phyloP scores from a whole-genome alignment of 371 early-diverging fungal species.

The Globomyces sp. region DNA sequence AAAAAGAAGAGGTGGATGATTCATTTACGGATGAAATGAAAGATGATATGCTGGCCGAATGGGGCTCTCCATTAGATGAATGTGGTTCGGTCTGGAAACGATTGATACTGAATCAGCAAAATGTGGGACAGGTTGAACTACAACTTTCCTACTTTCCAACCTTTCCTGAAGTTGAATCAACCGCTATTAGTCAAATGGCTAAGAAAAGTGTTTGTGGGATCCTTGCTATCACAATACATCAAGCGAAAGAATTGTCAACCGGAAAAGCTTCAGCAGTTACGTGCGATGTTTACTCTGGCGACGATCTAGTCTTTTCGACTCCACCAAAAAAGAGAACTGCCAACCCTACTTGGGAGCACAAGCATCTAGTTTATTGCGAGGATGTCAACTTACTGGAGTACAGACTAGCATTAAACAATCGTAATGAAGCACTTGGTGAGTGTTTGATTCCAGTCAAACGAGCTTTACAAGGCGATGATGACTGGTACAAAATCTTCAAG shows the following conservation, averaged over 20 bases:
- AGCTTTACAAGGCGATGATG: slow-evolving; percentile 21
- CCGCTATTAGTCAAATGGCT: too few relatives aligned
- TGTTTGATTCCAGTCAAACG: slow-evolving; percentile 16
- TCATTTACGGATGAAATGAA: slow-evolving; percentile 29
- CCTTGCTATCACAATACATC: slow-evolving; percentile 70
- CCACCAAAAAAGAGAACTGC: slow-evolving; percentile 35
- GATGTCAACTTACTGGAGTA: slow-evolving; percentile 21
- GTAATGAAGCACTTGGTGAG: slow-evolving; percentile 18
- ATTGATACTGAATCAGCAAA: slow-evolving; percentile 18
- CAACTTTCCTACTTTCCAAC: slow-evolving; percentile 16
- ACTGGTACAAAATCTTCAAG: slow-evolving; percentile 38
- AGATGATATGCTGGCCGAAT: slow-evolving; percentile 35
- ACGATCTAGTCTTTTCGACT: slow-evolving; percentile 29
- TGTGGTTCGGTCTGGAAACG: slow-evolving; percentile 39
- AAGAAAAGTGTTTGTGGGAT: slow-evolving; percentile 56
- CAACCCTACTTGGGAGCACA: slow-evolving; percentile 43
- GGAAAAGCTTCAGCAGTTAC: slow-evolving; percentile 18
- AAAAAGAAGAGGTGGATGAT: slow-evolving; percentile 3
- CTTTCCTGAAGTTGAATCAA: slow-evolving; percentile 53
- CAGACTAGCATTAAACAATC: slow-evolving; percentile 19
- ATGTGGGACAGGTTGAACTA: not conserved
- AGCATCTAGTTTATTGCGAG: slow-evolving; percentile 20
- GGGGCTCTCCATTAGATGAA: slow-evolving; percentile 41
- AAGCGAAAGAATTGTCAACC: slow-evolving; percentile 63
- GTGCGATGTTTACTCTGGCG: slow-evolving; percentile 21